Base-by-base conservation (phyloP, 225 moss, liverwort and hornwort species). In the Sphagnum tenellum region DNA sequence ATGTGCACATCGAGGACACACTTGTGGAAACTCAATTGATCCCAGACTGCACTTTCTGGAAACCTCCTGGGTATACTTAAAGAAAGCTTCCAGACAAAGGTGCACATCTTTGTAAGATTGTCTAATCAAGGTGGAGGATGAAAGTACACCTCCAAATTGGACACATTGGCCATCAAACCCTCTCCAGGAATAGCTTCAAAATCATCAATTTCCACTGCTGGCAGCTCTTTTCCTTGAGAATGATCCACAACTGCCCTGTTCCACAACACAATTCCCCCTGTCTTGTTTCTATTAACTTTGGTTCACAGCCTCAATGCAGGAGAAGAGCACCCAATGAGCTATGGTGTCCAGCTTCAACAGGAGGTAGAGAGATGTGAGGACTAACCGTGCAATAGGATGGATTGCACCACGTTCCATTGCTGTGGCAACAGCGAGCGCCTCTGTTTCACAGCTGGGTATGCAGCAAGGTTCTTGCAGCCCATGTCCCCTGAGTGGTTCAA, bases 331-430 rank as follows among this genome's bases (percentile, higher is more conserved):
- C 52, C 52, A 6, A 6, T 52, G 52, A 5, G 1, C 52, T 9
- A 52, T 52, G 9, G 29, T 0, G 29, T 29, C 29, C 29, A 29
- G 29, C 29, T 29, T 29, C 29, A 29, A 52, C 49, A 44, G 47
- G 29, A 56, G 45, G 4, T 61, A 12, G 51, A 44, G 46, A 57
- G 54, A 49, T 6, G 4, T 64, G 57, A 49, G 6, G 64, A 9
- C 13, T 60, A 71, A 95, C 96, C 90, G 78, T 59, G 98, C 98
- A 61, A 98, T 98, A 61, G 98, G 98, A 71, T 98, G 98, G 63
- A 90, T 93, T 64, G 98, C 98, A 60, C 98, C 93, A 64, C 92
- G 81, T 70, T 98, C 98, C 98, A 98, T 93, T 62, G 98, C 98
- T 60, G 93, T 90, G 29, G 98, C 98, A 77, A 98, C 85, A 70